These are phyloP conservation scores for Rhododendron ferrugineum DNA, from an alignment of 148 eudicot genomes.

Conservation along the genomic window DNA sequence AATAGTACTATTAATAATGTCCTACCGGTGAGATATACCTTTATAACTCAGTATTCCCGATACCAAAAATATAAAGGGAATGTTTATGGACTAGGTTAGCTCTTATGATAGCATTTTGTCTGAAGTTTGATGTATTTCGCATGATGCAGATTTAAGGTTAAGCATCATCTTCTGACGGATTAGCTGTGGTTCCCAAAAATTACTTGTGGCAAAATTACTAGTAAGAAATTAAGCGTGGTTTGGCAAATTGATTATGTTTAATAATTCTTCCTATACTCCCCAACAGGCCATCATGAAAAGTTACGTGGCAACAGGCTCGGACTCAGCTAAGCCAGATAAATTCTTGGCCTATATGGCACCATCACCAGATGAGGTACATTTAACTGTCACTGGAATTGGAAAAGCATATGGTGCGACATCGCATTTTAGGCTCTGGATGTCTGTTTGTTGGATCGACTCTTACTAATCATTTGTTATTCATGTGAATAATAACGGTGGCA, in stretches of 20 bases:
- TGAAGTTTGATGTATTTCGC: background rate
- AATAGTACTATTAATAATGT: too few relatives aligned
- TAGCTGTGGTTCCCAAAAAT: background rate
- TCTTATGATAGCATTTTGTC: background rate
- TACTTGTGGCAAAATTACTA: background rate
- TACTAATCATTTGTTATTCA: background rate
- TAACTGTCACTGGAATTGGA: background rate
- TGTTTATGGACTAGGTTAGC: background rate
- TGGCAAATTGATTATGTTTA: background rate
- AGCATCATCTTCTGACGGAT: background rate
- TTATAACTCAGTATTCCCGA: background rate
- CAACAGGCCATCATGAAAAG: slow-evolving; percentile 92
- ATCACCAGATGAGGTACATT: slow-evolving; percentile 62
- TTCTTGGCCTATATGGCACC: slow-evolving; percentile 96
- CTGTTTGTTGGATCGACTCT: background rate
- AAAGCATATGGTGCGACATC: background rate
- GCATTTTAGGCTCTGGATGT: background rate
- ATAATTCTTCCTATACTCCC: slow-evolving; percentile 5
- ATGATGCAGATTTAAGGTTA: background rate
- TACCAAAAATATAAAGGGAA: background rate
- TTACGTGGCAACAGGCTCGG: slow-evolving; percentile 52
- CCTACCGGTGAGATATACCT: background rate
- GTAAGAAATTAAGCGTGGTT: background rate
- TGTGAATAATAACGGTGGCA: slow-evolving; percentile 31
- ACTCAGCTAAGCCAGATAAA: slow-evolving; percentile 61